Evolutionary conservation across 352 stramenopile genomes (phyloP).

Genomic region (Phytophthora crassamura): DNA sequence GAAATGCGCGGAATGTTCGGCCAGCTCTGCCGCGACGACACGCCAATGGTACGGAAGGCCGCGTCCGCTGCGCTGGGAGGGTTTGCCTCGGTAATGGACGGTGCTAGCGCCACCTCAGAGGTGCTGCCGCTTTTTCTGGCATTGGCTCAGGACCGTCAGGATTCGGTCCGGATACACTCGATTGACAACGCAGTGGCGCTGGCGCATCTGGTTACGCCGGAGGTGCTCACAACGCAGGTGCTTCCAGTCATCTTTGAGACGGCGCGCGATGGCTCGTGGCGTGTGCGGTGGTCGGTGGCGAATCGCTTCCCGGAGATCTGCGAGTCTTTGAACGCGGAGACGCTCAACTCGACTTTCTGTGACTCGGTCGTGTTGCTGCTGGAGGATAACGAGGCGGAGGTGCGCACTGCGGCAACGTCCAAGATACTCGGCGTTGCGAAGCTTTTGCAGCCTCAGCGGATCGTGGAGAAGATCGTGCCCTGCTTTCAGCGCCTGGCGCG

Average conservation of each 20-base stretch:
- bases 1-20: conserved; percentile 93
- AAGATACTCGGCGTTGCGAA: conserved; percentile 77
- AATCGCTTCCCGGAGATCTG: conserved; percentile 96
- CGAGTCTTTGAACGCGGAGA: conserved; percentile 80
- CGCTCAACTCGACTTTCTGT: conserved; percentile 74
- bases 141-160: conserved; percentile 92
- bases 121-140: conserved; percentile 87
- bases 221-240: conserved; percentile 82
- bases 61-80: conserved; percentile 89
- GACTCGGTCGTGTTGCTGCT: conserved; percentile 95
- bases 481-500: conserved; percentile 94
- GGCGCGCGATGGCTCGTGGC: conserved; percentile 97
- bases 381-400: conserved; percentile 97
- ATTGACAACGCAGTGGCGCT: conserved; percentile 97
- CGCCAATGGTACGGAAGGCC: conserved; percentile 96
- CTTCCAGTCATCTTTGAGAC: conserved; percentile 92
- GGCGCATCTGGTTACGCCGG: conserved; percentile 81
- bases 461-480: conserved; percentile 79
- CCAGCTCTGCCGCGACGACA: conserved; percentile 96
- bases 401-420: conserved; percentile 94
- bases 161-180: conserved; percentile 97
- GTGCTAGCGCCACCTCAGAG: conserved; percentile 63
- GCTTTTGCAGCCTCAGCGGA: conserved; percentile 67
- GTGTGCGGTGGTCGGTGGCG: conserved; percentile 97
- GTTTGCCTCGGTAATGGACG: conserved; percentile 84